Evolutionary conservation across 1,139 yeast genomes (phyloP), one percentile per base, ranked within the genome.

Genomic region (Geotrichum citri-aurantii): DNA sequence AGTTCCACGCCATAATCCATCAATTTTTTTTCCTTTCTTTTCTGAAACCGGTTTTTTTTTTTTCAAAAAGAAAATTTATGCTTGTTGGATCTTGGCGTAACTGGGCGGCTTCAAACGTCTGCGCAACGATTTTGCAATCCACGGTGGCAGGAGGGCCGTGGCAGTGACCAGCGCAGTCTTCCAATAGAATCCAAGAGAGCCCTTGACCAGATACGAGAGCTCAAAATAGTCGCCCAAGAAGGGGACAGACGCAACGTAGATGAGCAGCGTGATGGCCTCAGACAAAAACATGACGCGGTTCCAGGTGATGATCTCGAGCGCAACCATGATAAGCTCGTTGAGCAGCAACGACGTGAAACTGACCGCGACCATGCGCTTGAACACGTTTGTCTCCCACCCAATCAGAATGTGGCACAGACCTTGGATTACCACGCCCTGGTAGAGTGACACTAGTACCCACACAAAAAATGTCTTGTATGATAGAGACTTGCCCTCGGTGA

Each of bases 311-410:
- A 93, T 87, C 69, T 90, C 96, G 54, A 93, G 75, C 0, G 91
- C 96, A 57, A 95, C 98, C 99, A 95, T 93, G 19, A 88, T 79
- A 67, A 95, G 77, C 74, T 95, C 99, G 69, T 92, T 93, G 64
- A 88, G 75, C 17, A 95, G 78, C 60, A 95, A 77, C 2, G 92
- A 85, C 1, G 95, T 81, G 69, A 88, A 95, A 63, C 95, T 85
- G 53, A 93, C 77, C 1, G 96, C 83, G 23, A 95, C 99, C 88
- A 93, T 82, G 53, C 79, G 76, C 17, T 79, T 78, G 71, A 90
- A 91, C 51, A 78, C 76, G 1, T 73, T 76, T 4, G 74, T 68
- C 1, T 75, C 76, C 14, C 88, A 72, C 11, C 95, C 84, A 26
- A 88, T 84, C 65, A 92, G 85, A 7, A 79, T 65, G 70, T 93